Evolutionary conservation across 805 yeast species (phyloP).

Genomic region (Schwanniomyces pseudopolymorphus): DNA sequence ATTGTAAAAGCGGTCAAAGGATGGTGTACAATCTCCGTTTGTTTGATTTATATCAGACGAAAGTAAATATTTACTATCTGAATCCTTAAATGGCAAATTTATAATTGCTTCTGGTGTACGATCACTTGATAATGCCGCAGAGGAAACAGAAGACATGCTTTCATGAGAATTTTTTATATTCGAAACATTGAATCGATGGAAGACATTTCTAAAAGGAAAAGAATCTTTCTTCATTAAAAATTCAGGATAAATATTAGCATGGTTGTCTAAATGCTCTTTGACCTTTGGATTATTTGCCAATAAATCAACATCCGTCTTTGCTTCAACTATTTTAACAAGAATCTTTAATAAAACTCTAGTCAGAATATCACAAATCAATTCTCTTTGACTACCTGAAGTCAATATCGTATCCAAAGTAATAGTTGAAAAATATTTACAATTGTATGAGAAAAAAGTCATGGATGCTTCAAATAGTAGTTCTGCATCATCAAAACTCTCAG

Average conservation of each 20-base stretch:
- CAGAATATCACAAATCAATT: constrained; percentile 17
- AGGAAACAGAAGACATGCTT: background rate
- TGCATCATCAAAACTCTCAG: constrained; percentile 26
- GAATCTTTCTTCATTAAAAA: constrained; percentile 10
- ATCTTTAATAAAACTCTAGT: constrained; percentile 19
- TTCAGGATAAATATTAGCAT: constrained; percentile 18
- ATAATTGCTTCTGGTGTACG: background rate
- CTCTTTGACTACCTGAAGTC: constrained; percentile 14
- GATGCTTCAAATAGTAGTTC: constrained; percentile 25
- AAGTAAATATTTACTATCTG: background rate
- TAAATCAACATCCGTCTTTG: constrained; percentile 14
- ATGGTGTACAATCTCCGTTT: background rate
- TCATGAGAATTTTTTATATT: background rate
- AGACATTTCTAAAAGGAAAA: background rate
- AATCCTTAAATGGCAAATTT: background rate
- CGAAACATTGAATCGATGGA: background rate
- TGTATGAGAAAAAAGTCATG: constrained; percentile 12
- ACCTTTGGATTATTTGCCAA: constrained; percentile 16
- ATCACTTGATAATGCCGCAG: background rate
- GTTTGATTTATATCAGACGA: background rate
- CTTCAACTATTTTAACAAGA: constrained; percentile 21
- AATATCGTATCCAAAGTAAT: background rate
- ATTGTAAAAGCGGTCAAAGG: background rate
- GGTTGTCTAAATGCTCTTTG: constrained; percentile 13
- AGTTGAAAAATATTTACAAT: constrained; percentile 1